Percentiles rank a stretch among this genome's conserved stretches.
Conservation (phyloP, 1,284 basidiomycete genomes). For the Pyrrhoderma lamaoense region DNA sequence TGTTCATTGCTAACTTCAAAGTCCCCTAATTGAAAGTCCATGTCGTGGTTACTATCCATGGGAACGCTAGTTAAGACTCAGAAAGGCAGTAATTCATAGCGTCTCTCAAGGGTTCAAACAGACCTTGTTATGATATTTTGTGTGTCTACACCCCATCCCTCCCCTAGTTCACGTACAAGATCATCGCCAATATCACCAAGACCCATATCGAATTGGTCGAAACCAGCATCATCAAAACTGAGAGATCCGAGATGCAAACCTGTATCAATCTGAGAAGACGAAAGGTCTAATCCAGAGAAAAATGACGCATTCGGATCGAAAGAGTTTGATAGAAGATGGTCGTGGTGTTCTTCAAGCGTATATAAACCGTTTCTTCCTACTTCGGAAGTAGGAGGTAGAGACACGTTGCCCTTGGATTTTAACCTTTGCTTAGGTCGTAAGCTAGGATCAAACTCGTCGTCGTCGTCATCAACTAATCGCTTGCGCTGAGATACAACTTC, state of each 20-base stretch:
- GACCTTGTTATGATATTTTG: slow-evolving; percentile 5
- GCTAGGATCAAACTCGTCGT: slow-evolving; percentile 32
- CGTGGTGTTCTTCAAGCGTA: slow-evolving; percentile 62
- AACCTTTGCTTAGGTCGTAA: slow-evolving; percentile 29
- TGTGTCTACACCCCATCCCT: slow-evolving; percentile 45
- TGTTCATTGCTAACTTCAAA: slow-evolving; percentile 2
- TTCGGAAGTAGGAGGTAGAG: slow-evolving; percentile 30
- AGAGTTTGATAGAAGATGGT: slow-evolving; percentile 56
- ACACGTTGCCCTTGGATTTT: slow-evolving; percentile 26
- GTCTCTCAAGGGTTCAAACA: slow-evolving; percentile 3
- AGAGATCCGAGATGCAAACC: slow-evolving; percentile 19
- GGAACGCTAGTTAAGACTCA: neutral
- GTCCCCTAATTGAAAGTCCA: slow-evolving; percentile 3
- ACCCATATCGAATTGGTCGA: slow-evolving; percentile 36
- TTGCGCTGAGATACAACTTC: slow-evolving; percentile 11
- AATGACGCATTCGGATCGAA: slow-evolving; percentile 43
- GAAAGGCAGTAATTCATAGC: neutral
- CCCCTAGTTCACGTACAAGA: slow-evolving; percentile 62
- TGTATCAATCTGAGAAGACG: slow-evolving; percentile 51
- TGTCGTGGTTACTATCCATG: slow-evolving; percentile 8
- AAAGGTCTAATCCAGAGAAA: slow-evolving; percentile 31
- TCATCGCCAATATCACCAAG: slow-evolving; percentile 61
- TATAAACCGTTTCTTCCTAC: slow-evolving; percentile 43
- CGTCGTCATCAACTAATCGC: slow-evolving; percentile 39
- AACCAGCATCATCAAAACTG: slow-evolving; percentile 40